Conservation (phyloP, 1,284 basidiomycete genomes). For the Boletellus deceptivus region DNA sequence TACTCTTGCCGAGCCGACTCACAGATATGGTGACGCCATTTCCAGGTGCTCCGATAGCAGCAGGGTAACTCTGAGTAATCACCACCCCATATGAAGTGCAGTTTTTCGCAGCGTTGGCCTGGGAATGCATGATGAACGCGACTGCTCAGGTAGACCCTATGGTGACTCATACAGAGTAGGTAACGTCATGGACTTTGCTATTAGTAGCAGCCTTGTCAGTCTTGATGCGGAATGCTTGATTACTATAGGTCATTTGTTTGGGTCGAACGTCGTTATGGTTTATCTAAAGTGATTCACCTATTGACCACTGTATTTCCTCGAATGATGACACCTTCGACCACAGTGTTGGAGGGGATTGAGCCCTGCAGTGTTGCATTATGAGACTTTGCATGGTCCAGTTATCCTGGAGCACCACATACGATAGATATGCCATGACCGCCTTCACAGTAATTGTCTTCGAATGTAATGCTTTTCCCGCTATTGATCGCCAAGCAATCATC, state of each 20-base stretch:
- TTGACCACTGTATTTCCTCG: conserved; percentile 48
- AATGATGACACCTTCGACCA: conserved; percentile 49
- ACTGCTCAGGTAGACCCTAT: background rate
- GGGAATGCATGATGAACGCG: conserved; percentile 1
- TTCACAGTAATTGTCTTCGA: conserved; percentile 52
- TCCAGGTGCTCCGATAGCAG: conserved; percentile 45
- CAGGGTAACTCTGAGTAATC: conserved; percentile 50
- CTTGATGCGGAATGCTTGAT: conserved; percentile 49
- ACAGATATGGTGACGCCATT: conserved; percentile 40
- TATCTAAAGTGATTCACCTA: conserved; percentile 26
- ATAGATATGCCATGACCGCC: conserved; percentile 63
- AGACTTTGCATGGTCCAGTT: background rate
- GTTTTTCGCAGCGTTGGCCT: conserved; percentile 45
- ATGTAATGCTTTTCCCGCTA: conserved; percentile 52
- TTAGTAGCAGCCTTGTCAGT: conserved; percentile 38
- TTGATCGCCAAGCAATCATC: conserved; percentile 68
- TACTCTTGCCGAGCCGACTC: conserved; percentile 1
- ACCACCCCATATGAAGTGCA: conserved; percentile 44
- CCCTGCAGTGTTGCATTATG: conserved; percentile 36
- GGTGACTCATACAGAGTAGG: conserved; percentile 35
- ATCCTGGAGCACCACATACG: conserved; percentile 24
- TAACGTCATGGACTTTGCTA: conserved; percentile 41
- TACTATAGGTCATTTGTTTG: conserved; percentile 27
- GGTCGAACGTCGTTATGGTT: background rate
- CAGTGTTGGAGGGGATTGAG: conserved; percentile 46